phyloP scores from a whole-genome alignment of 208 protist species.

The Leishmania lainsoni region DNA sequence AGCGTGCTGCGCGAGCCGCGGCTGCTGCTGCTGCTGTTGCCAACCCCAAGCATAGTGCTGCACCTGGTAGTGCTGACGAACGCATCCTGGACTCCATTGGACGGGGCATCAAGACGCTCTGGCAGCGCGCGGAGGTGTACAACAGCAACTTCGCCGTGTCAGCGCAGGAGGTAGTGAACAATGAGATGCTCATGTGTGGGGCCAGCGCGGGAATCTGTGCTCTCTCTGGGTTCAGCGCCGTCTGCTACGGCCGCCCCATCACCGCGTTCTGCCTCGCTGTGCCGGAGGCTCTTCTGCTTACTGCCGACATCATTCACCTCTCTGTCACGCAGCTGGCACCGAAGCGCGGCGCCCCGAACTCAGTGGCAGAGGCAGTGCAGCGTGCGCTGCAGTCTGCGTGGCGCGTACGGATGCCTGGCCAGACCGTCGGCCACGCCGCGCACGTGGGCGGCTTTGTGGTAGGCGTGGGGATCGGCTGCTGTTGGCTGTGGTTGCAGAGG shows the following conservation, averaged over 20 bases:
- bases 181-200: conserved; percentile 61
- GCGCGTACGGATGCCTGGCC: conserved; percentile 36
- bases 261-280: conserved; percentile 36
- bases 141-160: conserved; percentile 25
- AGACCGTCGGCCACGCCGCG: conserved; percentile 62
- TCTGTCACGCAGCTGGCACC: conserved; percentile 15
- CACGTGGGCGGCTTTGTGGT: conserved; percentile 67
- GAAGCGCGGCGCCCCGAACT: background rate
- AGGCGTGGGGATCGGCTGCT: conserved; percentile 41
- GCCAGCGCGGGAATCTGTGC: conserved; percentile 58
- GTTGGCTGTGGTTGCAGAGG: conserved; percentile 35
- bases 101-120: background rate
- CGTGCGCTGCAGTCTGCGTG: conserved; percentile 20
- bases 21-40: conserved; percentile 2
- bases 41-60: background rate
- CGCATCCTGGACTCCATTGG: background rate
- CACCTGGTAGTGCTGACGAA: background rate
- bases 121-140: conserved; percentile 18
- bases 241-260: conserved; percentile 42
- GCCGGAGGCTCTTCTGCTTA: conserved; percentile 38
- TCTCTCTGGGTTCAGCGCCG: conserved; percentile 59
- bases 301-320: conserved; percentile 15
- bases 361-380: background rate
- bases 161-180: conserved; percentile 38
- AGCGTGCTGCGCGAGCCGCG: conserved; percentile 9